A percentile compares a stretch with the other conserved stretches of the same genome.
Conservation (phyloP, 2,329 filamentous ascomycete genomes). For the Rhynchosporium graminicola region DNA sequence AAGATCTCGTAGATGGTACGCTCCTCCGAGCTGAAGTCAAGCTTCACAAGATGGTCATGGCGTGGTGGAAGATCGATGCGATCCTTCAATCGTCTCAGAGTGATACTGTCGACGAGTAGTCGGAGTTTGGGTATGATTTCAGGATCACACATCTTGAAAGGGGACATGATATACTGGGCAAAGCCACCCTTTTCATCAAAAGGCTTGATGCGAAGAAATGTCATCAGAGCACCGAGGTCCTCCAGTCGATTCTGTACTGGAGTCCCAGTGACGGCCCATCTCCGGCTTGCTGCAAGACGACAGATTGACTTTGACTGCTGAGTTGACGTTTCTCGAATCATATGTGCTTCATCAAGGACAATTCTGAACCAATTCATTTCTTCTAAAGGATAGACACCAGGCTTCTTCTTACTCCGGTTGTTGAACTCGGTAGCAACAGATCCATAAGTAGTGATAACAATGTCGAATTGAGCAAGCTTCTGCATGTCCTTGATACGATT, state of each 20-base stretch:
- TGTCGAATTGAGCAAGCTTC: slow-evolving; percentile 71
- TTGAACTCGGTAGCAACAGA: slow-evolving; percentile 80
- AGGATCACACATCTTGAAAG: slow-evolving; percentile 84
- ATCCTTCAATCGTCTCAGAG: slow-evolving; percentile 86
- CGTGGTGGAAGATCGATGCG: slow-evolving; percentile 80
- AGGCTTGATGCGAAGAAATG: slow-evolving; percentile 80
- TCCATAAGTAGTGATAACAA: slow-evolving; percentile 92
- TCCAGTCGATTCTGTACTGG: slow-evolving; percentile 93
- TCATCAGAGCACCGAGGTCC: slow-evolving; percentile 83
- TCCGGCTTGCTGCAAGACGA: slow-evolving; percentile 72
- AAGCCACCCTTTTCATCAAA: slow-evolving; percentile 81
- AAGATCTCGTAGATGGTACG: slow-evolving; percentile 81
- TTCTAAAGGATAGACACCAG: slow-evolving; percentile 64
- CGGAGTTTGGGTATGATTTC: slow-evolving; percentile 83
- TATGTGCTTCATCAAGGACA: slow-evolving; percentile 91
- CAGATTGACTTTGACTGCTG: slow-evolving; percentile 84
- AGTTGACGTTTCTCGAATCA: slow-evolving; percentile 83
- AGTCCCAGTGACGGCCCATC: slow-evolving; percentile 97
- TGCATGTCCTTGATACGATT: slow-evolving; percentile 69
- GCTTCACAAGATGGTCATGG: slow-evolving; percentile 68
- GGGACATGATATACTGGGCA: slow-evolving; percentile 74
- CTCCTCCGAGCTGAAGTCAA: slow-evolving; percentile 78
- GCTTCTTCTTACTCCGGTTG: slow-evolving; percentile 61
- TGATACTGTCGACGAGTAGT: slow-evolving; percentile 91
- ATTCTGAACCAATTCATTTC: slow-evolving; percentile 91